Base-by-base conservation (phyloP, 495 filamentous ascomycete species). In the Hypoxylon cercidicola region DNA sequence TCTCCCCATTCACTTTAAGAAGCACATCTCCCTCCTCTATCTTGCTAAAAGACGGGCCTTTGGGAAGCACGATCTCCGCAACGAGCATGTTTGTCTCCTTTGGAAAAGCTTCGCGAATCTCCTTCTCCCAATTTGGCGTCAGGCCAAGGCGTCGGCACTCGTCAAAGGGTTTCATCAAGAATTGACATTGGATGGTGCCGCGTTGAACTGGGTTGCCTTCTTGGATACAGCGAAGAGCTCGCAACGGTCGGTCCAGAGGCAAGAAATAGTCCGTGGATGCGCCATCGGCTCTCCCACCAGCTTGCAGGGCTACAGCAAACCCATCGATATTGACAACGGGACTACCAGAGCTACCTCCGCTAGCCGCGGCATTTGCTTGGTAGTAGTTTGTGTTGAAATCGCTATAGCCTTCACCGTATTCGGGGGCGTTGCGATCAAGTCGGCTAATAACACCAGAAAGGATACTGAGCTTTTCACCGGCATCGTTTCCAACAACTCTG, bases 311-410 rank as follows among this genome's bases (percentile, higher is more conserved):
- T 48, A 99, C 88, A 13, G 93, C 96, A 75, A 89, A 89, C 1
- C 95, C 95, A 73, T 97, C 92, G 34, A 97, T 89, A 71, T 98
- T 96, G 59, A 99, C 93, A 2, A 99, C 95, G 1, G 95, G 95
- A 87, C 91, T 95, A 23, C 95, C 95, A 9, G 96, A 98, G 78
- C 92, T 96, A 65, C 95, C 95, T 56, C 95, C 95, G 74, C 91
- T 97, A 10, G 95, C 95, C 6, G 95, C 93, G 23, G 95, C 95
- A 12, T 94, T 96, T 60, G 95, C 95, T 81, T 99, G 95, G 62
- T 98, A 98, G 77, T 99, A 99, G 75, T 97, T 97, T 32, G 95
- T 99, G 73, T 99, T 99, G 82, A 99, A 99, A 72, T 99, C 95
- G 75, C 93, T 93, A 76, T 99, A 99, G 1, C 95, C 95, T 62